These are phyloP conservation scores for Phytophthora chlamydospora DNA, from an alignment of 352 stramenopile species.

Conservation along the genomic window DNA sequence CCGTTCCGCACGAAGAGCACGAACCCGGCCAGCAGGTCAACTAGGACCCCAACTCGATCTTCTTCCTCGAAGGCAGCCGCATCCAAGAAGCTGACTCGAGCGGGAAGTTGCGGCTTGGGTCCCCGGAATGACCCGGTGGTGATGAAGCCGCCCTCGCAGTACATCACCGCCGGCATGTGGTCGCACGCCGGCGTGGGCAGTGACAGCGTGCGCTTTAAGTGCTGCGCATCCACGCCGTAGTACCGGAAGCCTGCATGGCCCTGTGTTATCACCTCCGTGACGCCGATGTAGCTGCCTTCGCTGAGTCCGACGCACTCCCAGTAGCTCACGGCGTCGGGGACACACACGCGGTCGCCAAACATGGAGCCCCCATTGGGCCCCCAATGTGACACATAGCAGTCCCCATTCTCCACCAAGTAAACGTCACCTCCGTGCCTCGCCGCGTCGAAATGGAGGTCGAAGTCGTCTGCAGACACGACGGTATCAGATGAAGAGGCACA, in stretches of 20 bases:
- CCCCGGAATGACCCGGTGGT: slow-evolving; percentile 72
- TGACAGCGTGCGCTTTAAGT: slow-evolving; percentile 51
- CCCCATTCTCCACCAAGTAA: slow-evolving; percentile 45
- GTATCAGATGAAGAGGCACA: background rate
- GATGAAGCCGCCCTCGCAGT: slow-evolving; percentile 69
- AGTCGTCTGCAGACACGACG: slow-evolving; percentile 37
- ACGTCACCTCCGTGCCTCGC: slow-evolving; percentile 48
- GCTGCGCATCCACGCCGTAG: slow-evolving; percentile 48
- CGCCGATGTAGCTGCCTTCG: slow-evolving; percentile 63
- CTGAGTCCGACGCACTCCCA: slow-evolving; percentile 73
- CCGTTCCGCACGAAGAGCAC: slow-evolving; percentile 64
- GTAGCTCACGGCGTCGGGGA: slow-evolving; percentile 54
- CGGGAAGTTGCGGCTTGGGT: slow-evolving; percentile 51
- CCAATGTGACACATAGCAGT: slow-evolving; percentile 51
- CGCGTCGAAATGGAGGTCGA: slow-evolving; percentile 56
- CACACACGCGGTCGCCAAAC: slow-evolving; percentile 55
- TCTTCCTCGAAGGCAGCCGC: slow-evolving; percentile 52
- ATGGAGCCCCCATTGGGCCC: slow-evolving; percentile 50
- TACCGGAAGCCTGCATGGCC: slow-evolving; percentile 44
- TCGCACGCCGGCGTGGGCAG: slow-evolving; percentile 62
- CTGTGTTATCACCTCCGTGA: slow-evolving; percentile 44
- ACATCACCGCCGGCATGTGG: slow-evolving; percentile 79
- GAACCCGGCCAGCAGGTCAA: slow-evolving; percentile 60
- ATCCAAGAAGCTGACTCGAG: slow-evolving; percentile 48
- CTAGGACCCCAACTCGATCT: slow-evolving; percentile 61